Conservation (phyloP, 2,329 filamentous ascomycete species). For the Fusarium euwallaceae region DNA sequence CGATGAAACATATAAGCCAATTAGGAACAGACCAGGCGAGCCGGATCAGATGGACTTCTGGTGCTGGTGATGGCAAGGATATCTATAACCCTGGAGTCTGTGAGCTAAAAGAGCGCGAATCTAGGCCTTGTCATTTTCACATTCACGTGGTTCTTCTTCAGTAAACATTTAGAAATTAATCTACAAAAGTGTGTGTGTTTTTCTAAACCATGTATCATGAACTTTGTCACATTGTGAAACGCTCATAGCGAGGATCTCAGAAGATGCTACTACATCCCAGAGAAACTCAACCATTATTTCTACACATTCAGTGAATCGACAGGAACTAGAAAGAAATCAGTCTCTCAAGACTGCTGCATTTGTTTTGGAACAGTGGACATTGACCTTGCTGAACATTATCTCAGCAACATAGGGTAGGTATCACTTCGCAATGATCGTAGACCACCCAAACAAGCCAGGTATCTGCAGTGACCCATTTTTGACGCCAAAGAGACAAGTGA, state of each 20-base stretch:
- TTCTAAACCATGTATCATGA: not conserved
- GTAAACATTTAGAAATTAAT: not conserved
- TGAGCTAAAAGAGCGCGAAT: not conserved
- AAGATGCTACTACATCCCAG: not conserved
- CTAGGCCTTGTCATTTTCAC: not conserved
- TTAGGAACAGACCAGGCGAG: not conserved
- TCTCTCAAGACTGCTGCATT: not conserved
- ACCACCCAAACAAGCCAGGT: too few relatives aligned
- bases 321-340: too few relatives aligned
- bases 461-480: not conserved
- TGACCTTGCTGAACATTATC: too few relatives aligned
- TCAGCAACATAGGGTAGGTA: not conserved
- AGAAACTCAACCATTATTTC: not conserved
- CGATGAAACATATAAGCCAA: slow-evolving; percentile 20
- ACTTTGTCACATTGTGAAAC: not conserved
- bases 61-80: not conserved
- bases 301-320: not conserved
- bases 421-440: too few relatives aligned
- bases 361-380: not conserved
- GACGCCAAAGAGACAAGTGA: too few relatives aligned
- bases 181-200: not conserved
- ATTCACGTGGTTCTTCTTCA: not conserved
- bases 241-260: not conserved
- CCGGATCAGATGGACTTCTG: not conserved
- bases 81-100: not conserved